Evolutionary conservation across 495 filamentous ascomycete species (phyloP), one percentile per base, ranked within the genome.

Genomic region (Halenospora varia): DNA sequence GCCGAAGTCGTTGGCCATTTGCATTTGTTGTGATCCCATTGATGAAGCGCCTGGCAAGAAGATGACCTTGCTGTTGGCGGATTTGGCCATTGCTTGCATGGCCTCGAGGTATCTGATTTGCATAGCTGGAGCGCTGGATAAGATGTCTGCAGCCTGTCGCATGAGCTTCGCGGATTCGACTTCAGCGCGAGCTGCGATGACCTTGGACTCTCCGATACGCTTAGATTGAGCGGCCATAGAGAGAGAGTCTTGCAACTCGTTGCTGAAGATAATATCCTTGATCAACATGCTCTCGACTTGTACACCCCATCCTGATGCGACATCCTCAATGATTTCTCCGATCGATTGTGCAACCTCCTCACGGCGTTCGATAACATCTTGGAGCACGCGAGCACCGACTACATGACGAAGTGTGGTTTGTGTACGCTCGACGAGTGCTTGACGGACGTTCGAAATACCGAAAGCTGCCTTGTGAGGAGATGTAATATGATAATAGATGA

Each of bases 221-320:
- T 97, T 97, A 75, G 83, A 87, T 79, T 98, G 92, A n/a, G 94
- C 94, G n/a, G 94, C 94, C 94, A 99, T 99, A 68, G 89, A 94
- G 55, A 99, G 82, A n/a, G 89, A 94, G 58, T 97, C 94, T 72
- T 99, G 94, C 25, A 99, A 83, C 57, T 97, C 94, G 67, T 87
- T 82, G 79, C 83, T 88, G 85, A 99, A 99, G 70, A 97, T 90
- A 70, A 99, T 96, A 72, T 99, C 94, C 74, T 99, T 99, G 81
- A 99, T 90, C 56, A 99, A 83, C 95, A 99, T 99, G 66, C 85
- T 89, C 79, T 97, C 95, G 56, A 99, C 94, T 67, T 89, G 82
- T 19, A 96, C 92, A 73, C 94, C 94, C 94, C 94, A 99, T 59
- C 90, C 92, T 23, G 82, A 73, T 17, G 94, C 94, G 3, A 96